These are phyloP conservation scores for Ophiostoma fasciatum DNA, from an alignment of 2,329 filamentous ascomycete genomes.

Conservation along the genomic window DNA sequence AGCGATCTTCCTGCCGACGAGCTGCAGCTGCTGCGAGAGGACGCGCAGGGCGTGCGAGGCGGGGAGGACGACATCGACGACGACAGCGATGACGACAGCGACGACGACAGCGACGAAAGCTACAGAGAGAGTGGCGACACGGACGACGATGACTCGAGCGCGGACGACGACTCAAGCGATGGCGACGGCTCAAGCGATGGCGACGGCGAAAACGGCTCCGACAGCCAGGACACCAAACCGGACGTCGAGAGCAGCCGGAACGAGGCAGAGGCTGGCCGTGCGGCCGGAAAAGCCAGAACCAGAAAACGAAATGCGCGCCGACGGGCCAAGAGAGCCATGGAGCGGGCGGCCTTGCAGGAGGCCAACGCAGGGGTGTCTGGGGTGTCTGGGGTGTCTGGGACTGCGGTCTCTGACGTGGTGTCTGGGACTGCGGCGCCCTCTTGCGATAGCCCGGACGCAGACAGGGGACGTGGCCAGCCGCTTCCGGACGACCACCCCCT, in stretches of 20 bases:
- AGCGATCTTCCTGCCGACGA: conserved; percentile 25
- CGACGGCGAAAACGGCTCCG: conserved; percentile 10
- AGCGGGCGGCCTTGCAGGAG: no score
- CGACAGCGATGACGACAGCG: background rate
- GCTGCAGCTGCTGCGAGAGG: conserved; percentile 26
- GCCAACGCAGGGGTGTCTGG: no score
- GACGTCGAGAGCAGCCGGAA: conserved; percentile 5
- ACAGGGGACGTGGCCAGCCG: no score
- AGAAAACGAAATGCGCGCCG: conserved; percentile 38
- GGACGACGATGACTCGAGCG: no score
- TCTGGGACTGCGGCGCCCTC: no score
- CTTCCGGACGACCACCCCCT: background rate
- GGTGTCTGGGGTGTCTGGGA: no score
- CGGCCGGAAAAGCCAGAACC: conserved; percentile 29
- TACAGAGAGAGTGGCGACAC: no score
- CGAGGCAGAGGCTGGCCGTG: no score
- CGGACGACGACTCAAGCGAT: no score
- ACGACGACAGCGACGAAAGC: conserved; percentile 7
- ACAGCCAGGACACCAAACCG: conserved; percentile 4
- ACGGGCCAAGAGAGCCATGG: conserved; percentile 20
- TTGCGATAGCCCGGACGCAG: no score
- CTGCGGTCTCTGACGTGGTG: no score
- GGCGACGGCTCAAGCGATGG: no score
- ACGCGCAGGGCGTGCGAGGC: conserved; percentile 10
- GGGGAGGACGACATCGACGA: conserved; percentile 1